Conservation (phyloP, 495 filamentous ascomycete species). For the Hypoxylon cercidicola region DNA sequence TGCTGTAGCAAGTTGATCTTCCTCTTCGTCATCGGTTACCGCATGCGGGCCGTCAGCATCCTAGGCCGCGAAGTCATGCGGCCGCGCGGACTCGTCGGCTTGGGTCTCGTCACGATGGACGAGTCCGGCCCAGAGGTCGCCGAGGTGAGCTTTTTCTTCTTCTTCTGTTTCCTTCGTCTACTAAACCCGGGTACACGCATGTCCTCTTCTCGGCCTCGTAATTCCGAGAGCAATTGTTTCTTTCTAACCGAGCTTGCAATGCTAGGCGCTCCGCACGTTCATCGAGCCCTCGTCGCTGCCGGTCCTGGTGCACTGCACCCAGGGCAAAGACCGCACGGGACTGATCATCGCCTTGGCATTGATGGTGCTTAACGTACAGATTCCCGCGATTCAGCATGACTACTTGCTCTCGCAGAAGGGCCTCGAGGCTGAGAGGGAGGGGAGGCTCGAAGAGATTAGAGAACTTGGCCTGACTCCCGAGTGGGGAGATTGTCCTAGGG, state of each 20-base stretch:
- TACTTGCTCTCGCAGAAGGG: slow-evolving; percentile 69
- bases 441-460: slow-evolving; percentile 72
- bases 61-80: slow-evolving; percentile 75
- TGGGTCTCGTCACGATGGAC: slow-evolving; percentile 73
- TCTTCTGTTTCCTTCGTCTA: not conserved
- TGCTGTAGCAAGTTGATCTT: slow-evolving; percentile 63
- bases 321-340: slow-evolving; percentile 89
- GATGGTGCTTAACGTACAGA: slow-evolving; percentile 65
- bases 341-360: slow-evolving; percentile 73
- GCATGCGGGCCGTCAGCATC: slow-evolving; percentile 72
- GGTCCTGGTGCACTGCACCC: slow-evolving; percentile 80
- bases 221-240: too few relatives aligned
- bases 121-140: slow-evolving; percentile 70
- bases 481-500: slow-evolving; percentile 70
- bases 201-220: slow-evolving; percentile 21
- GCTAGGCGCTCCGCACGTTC: slow-evolving; percentile 50
- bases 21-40: slow-evolving; percentile 71
- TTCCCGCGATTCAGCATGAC: slow-evolving; percentile 69
- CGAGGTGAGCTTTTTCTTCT: slow-evolving; percentile 43
- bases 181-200: not conserved
- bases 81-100: slow-evolving; percentile 71
- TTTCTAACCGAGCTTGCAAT: slow-evolving; percentile 45
- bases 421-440: slow-evolving; percentile 67
- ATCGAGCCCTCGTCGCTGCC: slow-evolving; percentile 62
- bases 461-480: slow-evolving; percentile 73